Evolutionary conservation across 176 grass and related monocot species (phyloP).

Genomic region (Carex cristatella): DNA sequence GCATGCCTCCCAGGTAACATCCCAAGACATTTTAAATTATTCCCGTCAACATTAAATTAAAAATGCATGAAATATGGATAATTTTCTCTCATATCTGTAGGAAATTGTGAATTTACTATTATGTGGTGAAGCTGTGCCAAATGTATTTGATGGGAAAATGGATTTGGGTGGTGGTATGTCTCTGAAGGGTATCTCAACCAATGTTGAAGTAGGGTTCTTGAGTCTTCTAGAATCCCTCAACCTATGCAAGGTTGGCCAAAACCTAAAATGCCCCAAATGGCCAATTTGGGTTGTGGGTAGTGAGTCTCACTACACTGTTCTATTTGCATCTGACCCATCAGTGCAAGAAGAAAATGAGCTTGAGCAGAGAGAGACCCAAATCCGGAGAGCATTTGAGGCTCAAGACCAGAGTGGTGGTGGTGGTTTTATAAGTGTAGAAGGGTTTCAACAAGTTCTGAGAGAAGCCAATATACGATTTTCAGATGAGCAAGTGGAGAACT

Average conservation of each 20-base stretch:
- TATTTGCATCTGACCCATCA: slow-evolving; percentile 68
- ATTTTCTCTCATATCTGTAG: slow-evolving; percentile 33
- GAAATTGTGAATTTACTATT: slow-evolving; percentile 99
- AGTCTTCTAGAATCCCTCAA: slow-evolving; percentile 94
- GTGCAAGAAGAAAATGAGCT: slow-evolving; percentile 96
- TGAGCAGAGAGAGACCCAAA: slow-evolving; percentile 76
- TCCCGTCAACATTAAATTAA: background rate
- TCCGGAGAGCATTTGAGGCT: slow-evolving; percentile 80
- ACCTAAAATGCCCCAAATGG: slow-evolving; percentile 84
- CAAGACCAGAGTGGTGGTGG: slow-evolving; percentile 95
- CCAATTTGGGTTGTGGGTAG: slow-evolving; percentile 99
- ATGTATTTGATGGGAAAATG: slow-evolving; percentile 99
- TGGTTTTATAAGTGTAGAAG: slow-evolving; percentile 75
- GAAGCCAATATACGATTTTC: slow-evolving; percentile 68
- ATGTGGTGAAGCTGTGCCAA: slow-evolving; percentile 92
- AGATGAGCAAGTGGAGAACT: slow-evolving; percentile 60
- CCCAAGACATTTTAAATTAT: slow-evolving; percentile 9
- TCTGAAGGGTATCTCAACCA: slow-evolving; percentile 79
- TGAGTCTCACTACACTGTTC: slow-evolving; percentile 96
- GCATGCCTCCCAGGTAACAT: slow-evolving; percentile 90
- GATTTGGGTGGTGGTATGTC: slow-evolving; percentile 95
- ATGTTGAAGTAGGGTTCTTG: slow-evolving; percentile 87
- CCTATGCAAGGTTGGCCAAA: slow-evolving; percentile 91
- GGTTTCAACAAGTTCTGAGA: slow-evolving; percentile 71
- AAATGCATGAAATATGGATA: background rate